Percentiles rank a stretch among this genome's conserved stretches.
Evolutionary conservation across 176 grass and related monocot genomes (phyloP).

Genomic region (Triticum aestivum): IWGSC_CS_RefSeq_v2.1 NC_057810.1:238228859-238229358

Average conservation of each 20-base stretch:
- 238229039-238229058: neutral
- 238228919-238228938: neutral
- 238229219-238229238: neutral
- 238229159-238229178: neutral
- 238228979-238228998: neutral
- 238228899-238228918: neutral
- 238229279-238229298: neutral
- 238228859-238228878: neutral
- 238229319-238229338: neutral
- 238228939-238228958: neutral
- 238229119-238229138: neutral
- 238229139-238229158: neutral
- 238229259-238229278: neutral
- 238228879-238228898: neutral
- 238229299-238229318: neutral
- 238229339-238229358: neutral
- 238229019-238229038: neutral
- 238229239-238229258: neutral
- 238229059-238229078: neutral
- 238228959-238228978: neutral
- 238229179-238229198: neutral
- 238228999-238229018: neutral
- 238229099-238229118: neutral
- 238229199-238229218: neutral
- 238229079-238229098: neutral